These are phyloP conservation scores for Chaetoscypha palmicola DNA, from an alignment of 2,329 filamentous ascomycete species.

Conservation along the genomic window DNA sequence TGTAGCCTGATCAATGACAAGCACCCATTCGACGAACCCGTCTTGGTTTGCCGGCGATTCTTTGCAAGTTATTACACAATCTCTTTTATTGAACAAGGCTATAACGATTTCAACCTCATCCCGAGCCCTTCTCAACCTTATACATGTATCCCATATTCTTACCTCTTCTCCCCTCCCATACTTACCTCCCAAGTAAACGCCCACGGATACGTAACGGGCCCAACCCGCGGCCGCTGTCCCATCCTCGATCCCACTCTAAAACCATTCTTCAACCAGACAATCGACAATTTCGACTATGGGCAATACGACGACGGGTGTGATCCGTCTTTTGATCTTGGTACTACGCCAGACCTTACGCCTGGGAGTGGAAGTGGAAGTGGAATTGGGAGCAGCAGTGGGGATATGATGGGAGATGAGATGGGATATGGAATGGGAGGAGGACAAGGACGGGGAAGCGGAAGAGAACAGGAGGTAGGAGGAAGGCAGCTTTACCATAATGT, in stretches of 20 bases:
- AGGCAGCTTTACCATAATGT: constrained; percentile 23
- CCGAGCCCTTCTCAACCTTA: no score
- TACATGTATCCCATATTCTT: no score
- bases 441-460: background rate
- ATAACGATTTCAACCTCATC: no score
- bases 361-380: background rate
- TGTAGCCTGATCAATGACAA: no score
- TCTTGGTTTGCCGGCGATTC: no score
- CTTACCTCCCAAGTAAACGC: background rate
- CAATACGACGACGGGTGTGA: no score
- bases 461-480: no score
- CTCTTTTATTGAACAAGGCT: no score
- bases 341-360: no score
- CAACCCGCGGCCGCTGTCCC: constrained; percentile 19
- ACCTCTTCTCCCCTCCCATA: background rate
- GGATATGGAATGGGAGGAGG: background rate
- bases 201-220: constrained; percentile 5
- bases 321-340: no score
- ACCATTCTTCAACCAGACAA: constrained; percentile 10
- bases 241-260: constrained; percentile 18
- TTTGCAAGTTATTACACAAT: no score
- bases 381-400: background rate
- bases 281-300: background rate
- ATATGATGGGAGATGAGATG: background rate
- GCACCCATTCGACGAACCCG: no score